Base-by-base conservation (phyloP, 164 flowering plant species). In the Vitis rupestris region DNA sequence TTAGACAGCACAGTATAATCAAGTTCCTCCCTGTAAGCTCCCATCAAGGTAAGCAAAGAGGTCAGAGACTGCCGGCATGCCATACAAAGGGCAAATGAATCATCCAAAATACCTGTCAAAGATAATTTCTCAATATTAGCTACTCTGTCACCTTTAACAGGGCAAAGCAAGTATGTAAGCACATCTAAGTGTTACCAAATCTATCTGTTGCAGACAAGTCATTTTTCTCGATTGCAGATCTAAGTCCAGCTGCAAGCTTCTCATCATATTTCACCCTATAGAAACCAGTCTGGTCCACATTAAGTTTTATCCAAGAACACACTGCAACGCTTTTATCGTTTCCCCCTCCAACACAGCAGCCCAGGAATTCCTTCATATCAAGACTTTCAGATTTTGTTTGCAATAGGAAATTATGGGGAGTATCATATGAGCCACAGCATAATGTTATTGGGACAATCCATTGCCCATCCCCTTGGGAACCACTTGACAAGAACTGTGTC, bases 201-300 rank as follows among this genome's bases (percentile, higher is more conserved):
- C 88, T 88, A 79, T 95, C 99, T 10, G 87, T 86, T 66, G 88
- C 84, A 69, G 92, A 79, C 61, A 96, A 76, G 69, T n/a, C 55
- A 49, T 84, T 82, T 13, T 73, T 82, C 79, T 90, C 87, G 64
- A 92, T 88, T 27, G 98, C 98, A 85, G 71, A 52, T 83, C 87
- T 75, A 66, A 96, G 95, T 70, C 84, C 84, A 63, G 84, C 82
- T 56, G 88, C 81, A 70, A 96, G 94, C 10, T 80, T 83, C 30
- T 92, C 93, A 70, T 96, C 98, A 80, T 96, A 96, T 82, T 96
- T 93, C 74, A 96, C 99, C 70, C 99, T 80, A 59, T 90, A 96
- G 78, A 96, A 96, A 66, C 97, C 99, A 63, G 94, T 67, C 78
- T 93, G 99, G 23, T 89, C 90, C 70, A 92, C 86, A 77, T 96